Evolutionary conservation across 2,329 filamentous ascomycete species (phyloP), one percentile per base, ranked within the genome.

Genomic region (Thielaviopsis populi): DNA sequence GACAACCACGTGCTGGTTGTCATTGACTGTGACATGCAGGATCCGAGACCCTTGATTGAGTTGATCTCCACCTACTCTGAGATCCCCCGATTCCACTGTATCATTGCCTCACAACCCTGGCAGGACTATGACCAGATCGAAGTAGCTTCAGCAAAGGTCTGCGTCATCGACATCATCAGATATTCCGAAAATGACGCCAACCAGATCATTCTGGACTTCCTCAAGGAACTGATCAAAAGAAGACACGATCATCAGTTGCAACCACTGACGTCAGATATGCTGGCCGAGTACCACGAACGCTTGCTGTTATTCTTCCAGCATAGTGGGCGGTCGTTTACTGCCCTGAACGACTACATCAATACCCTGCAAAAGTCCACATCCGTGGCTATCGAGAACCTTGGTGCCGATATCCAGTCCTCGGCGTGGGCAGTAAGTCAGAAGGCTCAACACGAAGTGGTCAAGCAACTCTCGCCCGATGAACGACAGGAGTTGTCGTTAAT

Each of bases 401-500:
- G 46, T 24, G 46, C 46, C 15, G 46, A 50, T 24, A 24, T 50
- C 6, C 46, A 50, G 46, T 50, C 46, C 10, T 50, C 46, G 11
- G 46, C 46, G 2, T 50, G 46, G 46, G 46, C 46, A 13, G 46
- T 50, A 2, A 50, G 46, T 19, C 46, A 50, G 46, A 7, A 50
- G 24, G 24, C 46, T 13, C 46, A 50, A 13, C 46, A 50, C 19
- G 46, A 50, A 17, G 15, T 13, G 13, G 24, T 17, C 8, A 50
- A 50, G 46, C n/a, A 62, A 22, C 42, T 62, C n/a, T 48, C 59
- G 22, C 8, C 30, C 0, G 42, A 62, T 33, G 59, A 62, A 17
- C 41, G 24, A 15, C 42, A 27, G n/a, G 59, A 62, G n/a, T 19
- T 62, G 15, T 62, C 41, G 10, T 62, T 62, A 22, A 62, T 62